Base-by-base conservation (phyloP, 2,329 filamentous ascomycete genomes). In the Phialophora verrucosa region DNA sequence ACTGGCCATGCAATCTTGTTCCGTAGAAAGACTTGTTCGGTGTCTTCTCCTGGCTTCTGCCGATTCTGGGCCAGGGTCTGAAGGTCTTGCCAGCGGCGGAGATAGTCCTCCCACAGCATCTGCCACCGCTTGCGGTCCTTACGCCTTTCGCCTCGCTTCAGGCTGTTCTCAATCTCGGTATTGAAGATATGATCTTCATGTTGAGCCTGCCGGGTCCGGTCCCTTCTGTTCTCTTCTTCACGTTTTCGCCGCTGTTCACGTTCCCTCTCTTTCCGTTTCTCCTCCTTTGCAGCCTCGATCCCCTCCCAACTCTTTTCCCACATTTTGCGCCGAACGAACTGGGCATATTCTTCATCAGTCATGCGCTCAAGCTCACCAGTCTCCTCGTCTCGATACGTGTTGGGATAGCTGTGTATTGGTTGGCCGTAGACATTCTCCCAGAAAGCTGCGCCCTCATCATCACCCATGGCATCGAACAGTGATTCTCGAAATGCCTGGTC, bases 341-440 rank as follows among this genome's bases (percentile, higher is more conserved):
- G 83, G 0, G 92, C 91, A 76, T 98, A 99, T 77, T 97, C 91
- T 31, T 98, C 93, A 72, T 98, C 95, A 8, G 84, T 88, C 94
- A 98, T 98, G 69, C 84, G 85, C 78, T 97, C 92, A 12, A 97
- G 82, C 65, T 84, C 82, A 17, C 85, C 86, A 72, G 79, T 59
- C 70, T 80, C 60, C 74, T 85, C 85, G 75, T 82, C 74, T 70
- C 78, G 72, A 1, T 80, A 78, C 0, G 83, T 82, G 29, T 85
- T 83, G 0, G 86, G 76, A 76, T 96, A 97, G 6, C 88, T 86
- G 78, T 97, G 93, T 58, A 98, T 90, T 0, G 95, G 94, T 76
- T 98, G 94, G 0, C 93, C 93, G 78, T 98, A 99, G n/a, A 99
- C 91, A 17, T 88, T 87, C 77, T 97, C 90, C 95, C 95, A 99